phyloP scores from a whole-genome alignment of 2,329 filamentous ascomycete species.

The Hymenoscyphus fraxineus region DNA sequence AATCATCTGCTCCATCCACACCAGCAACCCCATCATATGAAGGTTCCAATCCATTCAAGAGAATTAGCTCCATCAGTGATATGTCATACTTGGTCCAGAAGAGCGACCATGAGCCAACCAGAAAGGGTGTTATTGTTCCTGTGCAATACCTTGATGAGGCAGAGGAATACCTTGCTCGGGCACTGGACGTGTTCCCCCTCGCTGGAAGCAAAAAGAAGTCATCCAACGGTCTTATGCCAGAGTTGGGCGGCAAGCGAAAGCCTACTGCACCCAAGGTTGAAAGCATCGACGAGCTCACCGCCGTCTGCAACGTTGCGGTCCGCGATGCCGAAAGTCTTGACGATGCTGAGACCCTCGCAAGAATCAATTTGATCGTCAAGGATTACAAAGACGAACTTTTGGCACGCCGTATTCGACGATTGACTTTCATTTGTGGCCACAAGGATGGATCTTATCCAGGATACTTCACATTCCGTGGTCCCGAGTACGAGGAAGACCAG shows the following conservation, averaged over 20 bases:
- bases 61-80: conserved; percentile 92
- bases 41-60: conserved; percentile 63
- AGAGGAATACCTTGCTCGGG: conserved; percentile 80
- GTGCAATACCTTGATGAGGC: conserved; percentile 92
- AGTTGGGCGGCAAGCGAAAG: conserved; percentile 70
- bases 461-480: conserved; percentile 98
- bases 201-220: conserved; percentile 53
- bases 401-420: conserved; percentile 74
- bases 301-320: conserved; percentile 88
- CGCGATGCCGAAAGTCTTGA: conserved; percentile 80
- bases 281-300: conserved; percentile 73
- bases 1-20: conserved; percentile 77
- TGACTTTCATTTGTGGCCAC: conserved; percentile 95
- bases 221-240: conserved; percentile 60
- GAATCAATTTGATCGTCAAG: conserved; percentile 72
- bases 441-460: conserved; percentile 91
- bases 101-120: conserved; percentile 69
- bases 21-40: conserved; percentile 69
- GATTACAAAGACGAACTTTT: conserved; percentile 82
- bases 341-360: conserved; percentile 74
- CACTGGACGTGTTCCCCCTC: conserved; percentile 75
- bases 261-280: conserved; percentile 49
- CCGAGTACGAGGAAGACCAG: conserved; percentile 82
- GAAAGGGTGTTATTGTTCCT: conserved; percentile 92
- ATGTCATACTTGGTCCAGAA: conserved; percentile 82